A percentile compares a stretch with the other conserved stretches of the same genome.
Evolutionary conservation across 768 basidiomycete species (phyloP).

Genomic region (Lenzites betulinus): DNA sequence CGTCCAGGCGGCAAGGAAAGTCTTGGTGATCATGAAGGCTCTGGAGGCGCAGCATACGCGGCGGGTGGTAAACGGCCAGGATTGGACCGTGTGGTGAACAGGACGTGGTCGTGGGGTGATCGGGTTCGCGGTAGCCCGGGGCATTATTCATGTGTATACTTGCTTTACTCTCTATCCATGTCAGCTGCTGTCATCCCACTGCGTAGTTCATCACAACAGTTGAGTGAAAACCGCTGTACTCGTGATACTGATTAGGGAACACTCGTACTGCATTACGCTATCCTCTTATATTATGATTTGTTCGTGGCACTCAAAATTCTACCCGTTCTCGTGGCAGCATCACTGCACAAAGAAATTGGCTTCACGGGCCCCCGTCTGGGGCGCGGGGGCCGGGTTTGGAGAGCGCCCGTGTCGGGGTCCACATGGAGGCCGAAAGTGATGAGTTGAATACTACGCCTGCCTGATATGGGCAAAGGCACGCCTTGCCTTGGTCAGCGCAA

Average conservation of each 20-base stretch:
- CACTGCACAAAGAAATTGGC: too few relatives aligned
- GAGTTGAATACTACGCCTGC: constrained; percentile 4
- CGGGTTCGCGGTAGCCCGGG: background rate
- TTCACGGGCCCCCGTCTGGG: too few relatives aligned
- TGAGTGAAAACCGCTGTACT: too few relatives aligned
- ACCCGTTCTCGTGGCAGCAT: too few relatives aligned
- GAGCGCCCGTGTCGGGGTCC: background rate
- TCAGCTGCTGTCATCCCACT: too few relatives aligned
- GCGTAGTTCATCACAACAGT: too few relatives aligned
- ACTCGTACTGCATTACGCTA: too few relatives aligned
- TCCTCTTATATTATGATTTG: too few relatives aligned
- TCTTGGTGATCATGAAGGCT: constrained; percentile 55
- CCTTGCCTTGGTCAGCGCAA: background rate
- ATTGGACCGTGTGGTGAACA: background rate
- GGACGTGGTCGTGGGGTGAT: background rate
- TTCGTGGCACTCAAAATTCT: too few relatives aligned
- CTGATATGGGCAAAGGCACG: background rate
- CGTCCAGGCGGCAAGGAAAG: constrained; percentile 48
- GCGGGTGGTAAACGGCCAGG: background rate
- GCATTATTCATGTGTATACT: background rate
- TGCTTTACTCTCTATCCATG: too few relatives aligned
- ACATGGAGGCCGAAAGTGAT: background rate
- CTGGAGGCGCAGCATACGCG: constrained; percentile 10
- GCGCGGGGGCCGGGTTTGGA: too few relatives aligned
- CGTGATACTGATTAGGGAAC: too few relatives aligned